Conservation (phyloP, 345 rosid species). For the Salix caprea region DNA sequence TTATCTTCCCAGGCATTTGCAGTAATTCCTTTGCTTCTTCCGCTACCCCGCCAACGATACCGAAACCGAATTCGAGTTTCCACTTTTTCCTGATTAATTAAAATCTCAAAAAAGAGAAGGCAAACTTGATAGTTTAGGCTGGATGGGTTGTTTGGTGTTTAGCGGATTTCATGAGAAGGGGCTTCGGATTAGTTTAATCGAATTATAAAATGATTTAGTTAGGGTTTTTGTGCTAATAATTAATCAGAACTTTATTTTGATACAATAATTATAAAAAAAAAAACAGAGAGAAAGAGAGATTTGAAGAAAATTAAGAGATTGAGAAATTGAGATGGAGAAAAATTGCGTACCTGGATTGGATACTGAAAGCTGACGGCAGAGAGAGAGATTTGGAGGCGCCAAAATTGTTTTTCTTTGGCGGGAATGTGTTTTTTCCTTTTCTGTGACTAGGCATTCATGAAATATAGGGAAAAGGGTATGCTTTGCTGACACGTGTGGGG, state of each 20-base stretch:
- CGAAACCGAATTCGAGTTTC: too few relatives aligned
- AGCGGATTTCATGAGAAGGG: background rate
- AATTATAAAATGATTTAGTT: too few relatives aligned
- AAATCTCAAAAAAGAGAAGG: too few relatives aligned
- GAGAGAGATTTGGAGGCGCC: background rate
- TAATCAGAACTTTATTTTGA: too few relatives aligned
- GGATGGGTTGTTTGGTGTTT: too few relatives aligned
- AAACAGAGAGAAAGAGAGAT: background rate
- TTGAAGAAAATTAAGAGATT: background rate
- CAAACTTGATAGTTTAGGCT: too few relatives aligned
- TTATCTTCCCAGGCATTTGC: conserved; percentile 46
- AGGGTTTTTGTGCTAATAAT: background rate
- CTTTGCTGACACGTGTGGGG: background rate
- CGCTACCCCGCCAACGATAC: background rate
- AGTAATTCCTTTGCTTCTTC: background rate
- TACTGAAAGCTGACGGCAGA: background rate
- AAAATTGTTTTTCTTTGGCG: background rate
- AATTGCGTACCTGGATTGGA: background rate
- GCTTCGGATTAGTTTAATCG: background rate
- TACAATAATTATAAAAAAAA: too few relatives aligned
- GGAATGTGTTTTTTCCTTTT: background rate
- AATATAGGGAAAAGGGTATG: too few relatives aligned
- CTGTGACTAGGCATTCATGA: background rate
- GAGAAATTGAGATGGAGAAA: background rate
- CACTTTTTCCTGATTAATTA: background rate